Conservation (phyloP, 129 eudicot species). For the carrot (Daucus carota) region DH1_v3.0 NC_030381.2:52883001-52883500, state of each 20-base stretch:
- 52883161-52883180: constrained; percentile 71
- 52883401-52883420: too few relatives aligned
- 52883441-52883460: background rate
- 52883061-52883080: too few relatives aligned
- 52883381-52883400: background rate
- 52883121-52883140: constrained; percentile 26
- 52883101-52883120: constrained; percentile 12
- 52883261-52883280: background rate
- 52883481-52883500: background rate
- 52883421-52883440: too few relatives aligned
- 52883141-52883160: constrained; percentile 31
- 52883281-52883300: constrained; percentile 3
- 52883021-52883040: too few relatives aligned
- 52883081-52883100: too few relatives aligned
- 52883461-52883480: background rate
- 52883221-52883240: background rate
- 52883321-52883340: background rate
- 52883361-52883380: background rate
- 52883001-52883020: too few relatives aligned
- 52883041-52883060: too few relatives aligned
- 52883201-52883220: background rate
- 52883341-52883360: background rate
- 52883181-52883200: constrained; percentile 37
- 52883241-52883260: background rate
- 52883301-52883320: background rate